Conservation (phyloP, 169 alveolate genomes). For the Perkinsus chesapeaki region DNA sequence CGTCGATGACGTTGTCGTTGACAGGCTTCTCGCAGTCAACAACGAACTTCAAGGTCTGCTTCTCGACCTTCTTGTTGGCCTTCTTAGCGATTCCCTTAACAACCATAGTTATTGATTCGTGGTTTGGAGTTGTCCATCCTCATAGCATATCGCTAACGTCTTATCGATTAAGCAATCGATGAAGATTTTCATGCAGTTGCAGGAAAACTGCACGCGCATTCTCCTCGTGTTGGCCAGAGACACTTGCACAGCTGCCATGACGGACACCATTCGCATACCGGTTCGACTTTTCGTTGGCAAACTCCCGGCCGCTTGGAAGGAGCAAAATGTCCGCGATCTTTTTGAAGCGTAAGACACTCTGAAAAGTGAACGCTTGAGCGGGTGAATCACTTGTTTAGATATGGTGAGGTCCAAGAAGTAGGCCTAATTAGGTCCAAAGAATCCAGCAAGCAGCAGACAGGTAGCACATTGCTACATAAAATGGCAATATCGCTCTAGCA, state of each 20-base stretch:
- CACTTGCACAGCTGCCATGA: neutral
- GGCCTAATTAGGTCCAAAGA: neutral
- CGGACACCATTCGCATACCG: neutral
- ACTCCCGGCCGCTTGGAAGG: neutral
- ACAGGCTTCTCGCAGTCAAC: conserved; percentile 3
- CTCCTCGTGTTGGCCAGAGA: neutral
- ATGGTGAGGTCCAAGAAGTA: neutral
- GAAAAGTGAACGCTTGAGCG: neutral
- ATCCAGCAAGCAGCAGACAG: neutral
- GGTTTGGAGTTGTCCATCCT: neutral
- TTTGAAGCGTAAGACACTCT: neutral
- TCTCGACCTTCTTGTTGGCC: neutral
- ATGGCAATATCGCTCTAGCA: too few species aligned
- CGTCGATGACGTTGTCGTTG: conserved; percentile 2
- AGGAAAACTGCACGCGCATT: neutral
- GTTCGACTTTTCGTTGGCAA: neutral
- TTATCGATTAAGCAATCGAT: neutral
- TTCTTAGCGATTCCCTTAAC: neutral
- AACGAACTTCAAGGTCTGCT: conserved; percentile 4
- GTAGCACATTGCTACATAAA: too few species aligned
- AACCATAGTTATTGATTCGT: neutral
- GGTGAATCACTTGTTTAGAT: neutral
- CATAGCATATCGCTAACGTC: neutral
- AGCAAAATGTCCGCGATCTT: neutral
- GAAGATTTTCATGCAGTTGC: neutral